Percentiles rank a stretch among this genome's conserved stretches.
These are phyloP conservation scores for Papiliotrema laurentii DNA, from an alignment of 1,284 basidiomycete species.

Conservation along the genomic window DNA sequence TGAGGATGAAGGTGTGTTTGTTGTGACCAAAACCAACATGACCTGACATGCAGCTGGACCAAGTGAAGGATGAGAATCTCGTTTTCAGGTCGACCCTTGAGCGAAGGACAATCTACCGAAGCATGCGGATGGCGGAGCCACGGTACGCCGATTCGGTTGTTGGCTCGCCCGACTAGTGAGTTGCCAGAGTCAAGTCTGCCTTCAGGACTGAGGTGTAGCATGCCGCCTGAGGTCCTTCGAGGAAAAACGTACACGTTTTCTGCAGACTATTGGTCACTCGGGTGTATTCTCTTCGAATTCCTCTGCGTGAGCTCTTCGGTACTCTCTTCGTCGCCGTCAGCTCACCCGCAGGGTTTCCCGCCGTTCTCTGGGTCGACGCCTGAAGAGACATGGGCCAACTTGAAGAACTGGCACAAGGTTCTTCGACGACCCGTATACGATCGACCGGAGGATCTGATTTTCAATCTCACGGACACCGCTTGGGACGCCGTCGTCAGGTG, in stretches of 20 bases:
- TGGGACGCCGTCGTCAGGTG: slow-evolving; percentile 94
- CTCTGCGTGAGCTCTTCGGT: slow-evolving; percentile 51
- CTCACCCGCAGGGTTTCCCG: slow-evolving; percentile 65
- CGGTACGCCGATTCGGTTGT: slow-evolving; percentile 97
- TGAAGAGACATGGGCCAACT: slow-evolving; percentile 98
- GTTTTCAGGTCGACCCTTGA: slow-evolving; percentile 91
- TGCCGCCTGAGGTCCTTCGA: slow-evolving; percentile 74
- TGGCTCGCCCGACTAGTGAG: slow-evolving; percentile 87
- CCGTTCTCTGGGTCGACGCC: slow-evolving; percentile 94
- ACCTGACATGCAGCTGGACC: slow-evolving; percentile 65
- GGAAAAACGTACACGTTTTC: slow-evolving; percentile 92
- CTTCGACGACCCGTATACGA: slow-evolving; percentile 91
- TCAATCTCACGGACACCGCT: slow-evolving; percentile 88
- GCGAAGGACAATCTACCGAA: slow-evolving; percentile 89
- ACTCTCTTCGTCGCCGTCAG: not conserved
- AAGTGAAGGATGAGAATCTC: slow-evolving; percentile 89
- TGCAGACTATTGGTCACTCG: slow-evolving; percentile 98
- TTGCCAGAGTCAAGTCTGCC: not conserved
- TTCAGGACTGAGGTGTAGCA: slow-evolving; percentile 20
- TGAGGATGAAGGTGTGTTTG: slow-evolving; percentile 74
- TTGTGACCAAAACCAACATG: not conserved
- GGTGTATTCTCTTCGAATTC: slow-evolving; percentile 98
- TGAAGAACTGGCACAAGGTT: slow-evolving; percentile 96
- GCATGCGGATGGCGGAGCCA: slow-evolving; percentile 83
- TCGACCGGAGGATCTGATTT: slow-evolving; percentile 91